Base-by-base conservation (phyloP, 208 protist species). In the Wallacemonas sp. region DNA sequence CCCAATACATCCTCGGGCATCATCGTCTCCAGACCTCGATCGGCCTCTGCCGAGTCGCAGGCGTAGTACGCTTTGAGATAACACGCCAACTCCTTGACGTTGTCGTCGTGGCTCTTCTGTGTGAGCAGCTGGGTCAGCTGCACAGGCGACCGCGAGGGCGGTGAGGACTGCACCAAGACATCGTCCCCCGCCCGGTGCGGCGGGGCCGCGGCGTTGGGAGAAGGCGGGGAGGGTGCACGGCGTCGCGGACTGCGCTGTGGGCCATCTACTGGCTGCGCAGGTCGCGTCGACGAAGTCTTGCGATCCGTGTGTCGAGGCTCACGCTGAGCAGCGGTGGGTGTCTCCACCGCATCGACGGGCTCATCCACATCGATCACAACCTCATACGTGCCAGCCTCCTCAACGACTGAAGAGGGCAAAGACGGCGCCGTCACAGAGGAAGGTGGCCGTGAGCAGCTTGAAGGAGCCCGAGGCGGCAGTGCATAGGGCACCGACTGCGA, bases 51-150 rank as follows among this genome's bases (percentile, higher is more conserved):
- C 19, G 73, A 34, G 38, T 90, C 81, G 2, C 77, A 69, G 5
- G 84, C 88, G 62, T 90, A 90, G 68, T 88, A 72, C 55, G 90
- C 68, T 49, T 94, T 90, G 17, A 91, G 58, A 61, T 94, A 94
- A 22, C 39, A 58, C 38, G 79, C 67, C 17, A 91, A 77, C 34
- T 70, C 53, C n/a, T 51, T 47, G 38, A 90, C 38, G 51, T 84
- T 86, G n/a, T 71, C 72, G 1, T 69, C 66, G 54, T 86, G 77
- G 17, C n/a, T 5, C 21, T 58, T 26, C 51, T 39, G 51, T n/a
- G 24, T n/a, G 0, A 58, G 30, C 9, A 5, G 8, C n/a, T 9
- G 24, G 2, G 51, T 9, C 4, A 34, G 30, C 4, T n/a, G 15
- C 56, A 44, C 0, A 2, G 30, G 31, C 27, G 51, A 9, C 30